A percentile compares a stretch with the other conserved stretches of the same genome.
Conservation (phyloP, 1,139 yeast species). For the Yamadazyma mexicana region DNA sequence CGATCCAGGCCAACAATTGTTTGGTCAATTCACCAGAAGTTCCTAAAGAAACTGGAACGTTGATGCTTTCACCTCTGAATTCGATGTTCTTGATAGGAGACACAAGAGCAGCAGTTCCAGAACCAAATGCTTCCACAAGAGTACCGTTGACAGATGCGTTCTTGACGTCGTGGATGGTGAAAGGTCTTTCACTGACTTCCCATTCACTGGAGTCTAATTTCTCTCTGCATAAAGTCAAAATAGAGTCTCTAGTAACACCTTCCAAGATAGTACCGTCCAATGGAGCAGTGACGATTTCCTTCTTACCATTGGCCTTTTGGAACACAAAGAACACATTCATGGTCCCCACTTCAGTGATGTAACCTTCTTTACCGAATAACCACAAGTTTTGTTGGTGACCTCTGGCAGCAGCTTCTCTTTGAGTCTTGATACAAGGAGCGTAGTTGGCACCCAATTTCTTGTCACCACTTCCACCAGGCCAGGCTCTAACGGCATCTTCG, state of each 20-base stretch:
- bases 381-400: slow-evolving; percentile 96
- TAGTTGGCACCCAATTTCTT: slow-evolving; percentile 96
- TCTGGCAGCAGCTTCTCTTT: slow-evolving; percentile 77
- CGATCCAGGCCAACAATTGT: slow-evolving; percentile 79
- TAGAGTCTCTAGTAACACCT: slow-evolving; percentile 94
- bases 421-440: slow-evolving; percentile 93
- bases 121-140: slow-evolving; percentile 91
- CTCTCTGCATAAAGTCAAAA: slow-evolving; percentile 72
- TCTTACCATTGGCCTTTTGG: slow-evolving; percentile 71
- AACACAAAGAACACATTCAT: slow-evolving; percentile 93
- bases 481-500: slow-evolving; percentile 92
- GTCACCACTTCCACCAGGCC: slow-evolving; percentile 99
- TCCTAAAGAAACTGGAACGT: slow-evolving; percentile 77
- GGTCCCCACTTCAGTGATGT: slow-evolving; percentile 95
- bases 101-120: slow-evolving; percentile 97
- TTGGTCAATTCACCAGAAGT: slow-evolving; percentile 82
- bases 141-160: slow-evolving; percentile 78
- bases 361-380: slow-evolving; percentile 89
- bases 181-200: slow-evolving; percentile 79
- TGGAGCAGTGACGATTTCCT: slow-evolving; percentile 94
- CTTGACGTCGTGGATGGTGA: slow-evolving; percentile 75
- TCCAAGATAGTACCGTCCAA: slow-evolving; percentile 95
- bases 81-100: slow-evolving; percentile 89
- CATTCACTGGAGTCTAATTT: slow-evolving; percentile 73
- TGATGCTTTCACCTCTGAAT: slow-evolving; percentile 68